Evolutionary conservation across 768 basidiomycete genomes (phyloP).

Genomic region (Glaciozyma martinii): DNA sequence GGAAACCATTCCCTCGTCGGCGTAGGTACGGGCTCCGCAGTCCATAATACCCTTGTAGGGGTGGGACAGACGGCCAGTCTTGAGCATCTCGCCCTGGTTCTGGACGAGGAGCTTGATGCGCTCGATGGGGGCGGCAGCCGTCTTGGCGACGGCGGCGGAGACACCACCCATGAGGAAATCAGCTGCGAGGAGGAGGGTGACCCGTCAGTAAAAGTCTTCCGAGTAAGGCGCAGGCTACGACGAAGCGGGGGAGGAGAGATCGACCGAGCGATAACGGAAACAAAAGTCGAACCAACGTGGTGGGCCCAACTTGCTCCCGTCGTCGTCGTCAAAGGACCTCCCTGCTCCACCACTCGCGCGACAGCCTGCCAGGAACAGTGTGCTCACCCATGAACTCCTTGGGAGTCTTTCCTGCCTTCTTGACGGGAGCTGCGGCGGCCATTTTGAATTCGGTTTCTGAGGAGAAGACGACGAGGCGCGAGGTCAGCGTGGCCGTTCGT

Average conservation of each 20-base stretch:
- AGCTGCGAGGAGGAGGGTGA: constrained; percentile 44
- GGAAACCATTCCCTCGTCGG: constrained; percentile 87
- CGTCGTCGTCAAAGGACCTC: no score
- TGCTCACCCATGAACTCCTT: constrained; percentile 57
- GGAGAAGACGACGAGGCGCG: no score
- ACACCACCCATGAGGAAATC: constrained; percentile 96
- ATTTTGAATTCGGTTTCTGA: no score
- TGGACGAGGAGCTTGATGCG: constrained; percentile 67
- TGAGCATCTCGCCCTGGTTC: constrained; percentile 98
- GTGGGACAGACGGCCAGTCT: constrained; percentile 91
- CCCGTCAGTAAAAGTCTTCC: constrained; percentile 46
- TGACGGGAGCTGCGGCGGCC: not conserved
- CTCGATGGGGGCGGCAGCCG: constrained; percentile 98
- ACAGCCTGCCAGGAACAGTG: not conserved
- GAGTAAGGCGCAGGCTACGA: no score
- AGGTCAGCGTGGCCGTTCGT: no score
- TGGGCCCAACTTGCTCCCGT: no score
- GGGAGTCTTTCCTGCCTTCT: constrained; percentile 68
- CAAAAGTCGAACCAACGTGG: no score
- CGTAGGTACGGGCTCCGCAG: constrained; percentile 85
- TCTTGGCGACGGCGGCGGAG: constrained; percentile 89
- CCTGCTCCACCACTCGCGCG: no score
- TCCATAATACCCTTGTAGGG: constrained; percentile 96
- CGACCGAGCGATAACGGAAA: no score
- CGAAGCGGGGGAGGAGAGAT: no score